A percentile compares a stretch with the other conserved stretches of the same genome.
These are phyloP conservation scores for Diaporthe nobilis DNA, from an alignment of 2,329 filamentous ascomycete species.

Conservation along the genomic window DNA sequence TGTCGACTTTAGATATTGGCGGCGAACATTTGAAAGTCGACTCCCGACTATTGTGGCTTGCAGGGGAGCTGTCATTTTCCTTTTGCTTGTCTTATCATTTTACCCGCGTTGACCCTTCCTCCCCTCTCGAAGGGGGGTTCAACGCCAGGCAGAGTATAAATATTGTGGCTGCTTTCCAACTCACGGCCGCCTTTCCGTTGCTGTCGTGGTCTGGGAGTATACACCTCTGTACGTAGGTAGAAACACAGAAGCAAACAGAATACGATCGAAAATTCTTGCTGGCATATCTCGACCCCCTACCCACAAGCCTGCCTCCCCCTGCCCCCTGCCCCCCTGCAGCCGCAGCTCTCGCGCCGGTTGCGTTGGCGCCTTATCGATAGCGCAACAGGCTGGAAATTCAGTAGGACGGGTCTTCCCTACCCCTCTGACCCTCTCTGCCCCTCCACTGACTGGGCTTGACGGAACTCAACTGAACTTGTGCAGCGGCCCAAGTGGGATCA, in stretches of 20 bases:
- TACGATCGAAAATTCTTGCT: conserved; percentile 5
- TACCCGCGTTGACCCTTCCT: not conserved
- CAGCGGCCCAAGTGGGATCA: conserved; percentile 6
- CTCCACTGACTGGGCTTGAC: conserved; percentile 25
- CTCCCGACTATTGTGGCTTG: not conserved
- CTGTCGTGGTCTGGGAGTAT: no score
- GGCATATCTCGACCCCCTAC: conserved; percentile 6
- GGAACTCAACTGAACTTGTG: not conserved
- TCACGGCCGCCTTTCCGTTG: no score
- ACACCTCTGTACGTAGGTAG: not conserved
- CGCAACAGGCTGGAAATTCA: conserved; percentile 1
- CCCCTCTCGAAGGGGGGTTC: not conserved
- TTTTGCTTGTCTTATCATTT: not conserved
- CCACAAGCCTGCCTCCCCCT: conserved; percentile 12
- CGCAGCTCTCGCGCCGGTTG: conserved; percentile 13
- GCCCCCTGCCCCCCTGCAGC: conserved; percentile 15
- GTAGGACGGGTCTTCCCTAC: conserved; percentile 2
- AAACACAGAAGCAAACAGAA: conserved; percentile 9
- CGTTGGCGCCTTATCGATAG: conserved; percentile 35
- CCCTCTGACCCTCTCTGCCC: conserved; percentile 20
- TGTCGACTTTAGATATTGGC: conserved; percentile 20
- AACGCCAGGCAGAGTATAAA: not conserved
- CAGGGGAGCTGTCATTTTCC: conserved; percentile 19
- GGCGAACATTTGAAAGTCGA: not conserved
- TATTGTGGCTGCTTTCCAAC: not conserved